Evolutionary conservation across 2,329 filamentous ascomycete species (phyloP).

Genomic region (Claviceps citrina): DNA sequence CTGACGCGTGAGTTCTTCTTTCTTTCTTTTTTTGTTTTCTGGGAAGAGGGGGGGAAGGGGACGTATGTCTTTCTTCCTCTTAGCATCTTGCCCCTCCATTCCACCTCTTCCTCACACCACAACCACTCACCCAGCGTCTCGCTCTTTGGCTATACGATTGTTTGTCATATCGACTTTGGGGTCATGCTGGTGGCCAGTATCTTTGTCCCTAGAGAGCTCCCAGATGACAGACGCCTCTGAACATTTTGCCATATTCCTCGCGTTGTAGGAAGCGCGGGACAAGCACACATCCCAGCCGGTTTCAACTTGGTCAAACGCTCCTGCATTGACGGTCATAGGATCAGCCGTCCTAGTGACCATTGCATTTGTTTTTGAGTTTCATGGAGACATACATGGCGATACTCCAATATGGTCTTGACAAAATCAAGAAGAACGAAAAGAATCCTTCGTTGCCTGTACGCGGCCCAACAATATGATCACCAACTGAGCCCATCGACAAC

Average conservation of each 20-base stretch:
- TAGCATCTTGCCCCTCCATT: background rate
- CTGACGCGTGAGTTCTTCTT: slow-evolving; percentile 17
- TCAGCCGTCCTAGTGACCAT: background rate
- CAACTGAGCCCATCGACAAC: slow-evolving; percentile 17
- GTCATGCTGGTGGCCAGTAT: slow-evolving; percentile 7
- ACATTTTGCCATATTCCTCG: background rate
- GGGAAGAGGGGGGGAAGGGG: too few species aligned
- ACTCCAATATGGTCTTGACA: slow-evolving; percentile 14
- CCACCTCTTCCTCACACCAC: slow-evolving; percentile 1
- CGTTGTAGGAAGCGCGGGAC: background rate
- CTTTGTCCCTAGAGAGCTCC: slow-evolving; percentile 2
- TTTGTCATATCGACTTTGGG: slow-evolving; percentile 5
- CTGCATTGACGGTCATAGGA: background rate
- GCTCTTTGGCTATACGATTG: slow-evolving; percentile 5
- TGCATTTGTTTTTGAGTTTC: slow-evolving; percentile 1
- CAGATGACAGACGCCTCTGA: background rate
- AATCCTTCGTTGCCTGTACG: slow-evolving; percentile 19
- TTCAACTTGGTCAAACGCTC: background rate
- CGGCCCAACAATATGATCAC: slow-evolving; percentile 23
- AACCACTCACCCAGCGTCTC: slow-evolving; percentile 5
- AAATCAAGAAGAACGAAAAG: slow-evolving; percentile 19
- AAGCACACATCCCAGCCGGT: background rate
- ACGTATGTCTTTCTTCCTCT: slow-evolving; percentile 2
- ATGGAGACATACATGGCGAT: slow-evolving; percentile 2
- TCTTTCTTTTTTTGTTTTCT: slow-evolving; percentile 2